Evolutionary conservation across 805 yeast genomes (phyloP).

Genomic region (Zygoascus tannicola): DNA sequence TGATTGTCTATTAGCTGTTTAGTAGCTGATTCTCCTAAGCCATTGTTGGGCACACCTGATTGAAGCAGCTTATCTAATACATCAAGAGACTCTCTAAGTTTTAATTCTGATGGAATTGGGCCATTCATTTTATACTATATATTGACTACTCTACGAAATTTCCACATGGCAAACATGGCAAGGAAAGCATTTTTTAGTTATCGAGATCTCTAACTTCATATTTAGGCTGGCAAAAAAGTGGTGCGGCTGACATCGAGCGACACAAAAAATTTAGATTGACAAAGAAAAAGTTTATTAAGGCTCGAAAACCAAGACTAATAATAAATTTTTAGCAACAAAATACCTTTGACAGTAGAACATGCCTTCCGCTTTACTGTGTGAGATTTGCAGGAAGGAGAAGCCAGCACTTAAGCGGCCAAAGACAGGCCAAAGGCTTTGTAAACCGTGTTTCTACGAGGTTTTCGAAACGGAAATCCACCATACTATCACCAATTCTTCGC

Average conservation of each 20-base stretch:
- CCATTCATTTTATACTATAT: too few species aligned
- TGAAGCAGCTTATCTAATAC: neutral
- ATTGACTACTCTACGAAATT: neutral
- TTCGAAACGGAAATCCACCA: constrained; percentile 95
- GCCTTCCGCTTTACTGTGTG: constrained; percentile 40
- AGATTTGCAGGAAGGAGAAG: constrained; percentile 69
- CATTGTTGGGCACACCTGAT: neutral
- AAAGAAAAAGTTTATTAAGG: too few species aligned
- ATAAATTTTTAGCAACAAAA: too few species aligned
- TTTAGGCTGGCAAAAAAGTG: too few species aligned
- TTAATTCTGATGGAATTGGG: too few species aligned
- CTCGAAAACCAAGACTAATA: too few species aligned
- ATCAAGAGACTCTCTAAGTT: too few species aligned
- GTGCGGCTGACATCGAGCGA: too few species aligned
- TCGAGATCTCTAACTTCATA: too few species aligned
- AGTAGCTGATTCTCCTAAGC: constrained; percentile 2
- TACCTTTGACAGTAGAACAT: too few species aligned
- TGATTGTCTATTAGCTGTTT: neutral
- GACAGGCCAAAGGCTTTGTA: constrained; percentile 81
- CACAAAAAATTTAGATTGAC: too few species aligned
- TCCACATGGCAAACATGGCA: neutral
- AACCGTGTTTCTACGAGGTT: constrained; percentile 77
- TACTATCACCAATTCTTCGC: constrained; percentile 60
- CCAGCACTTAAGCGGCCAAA: constrained; percentile 91
- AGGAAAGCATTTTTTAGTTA: too few species aligned